Evolutionary conservation across 345 rosid genomes (phyloP).

Genomic region (Salix arbutifolia): DNA sequence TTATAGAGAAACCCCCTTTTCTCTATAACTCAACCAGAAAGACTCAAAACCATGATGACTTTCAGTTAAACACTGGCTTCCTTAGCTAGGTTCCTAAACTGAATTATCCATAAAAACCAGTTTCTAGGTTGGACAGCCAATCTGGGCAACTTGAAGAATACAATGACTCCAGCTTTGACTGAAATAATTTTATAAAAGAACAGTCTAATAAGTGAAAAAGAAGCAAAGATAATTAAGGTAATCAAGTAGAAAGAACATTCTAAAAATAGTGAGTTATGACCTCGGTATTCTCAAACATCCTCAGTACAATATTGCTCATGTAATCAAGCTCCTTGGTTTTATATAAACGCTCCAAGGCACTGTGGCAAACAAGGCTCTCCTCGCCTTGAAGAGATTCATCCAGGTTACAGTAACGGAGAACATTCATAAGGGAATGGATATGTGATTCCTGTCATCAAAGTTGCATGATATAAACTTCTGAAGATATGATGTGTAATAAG

Average conservation of each 20-base stretch:
- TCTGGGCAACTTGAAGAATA: neutral
- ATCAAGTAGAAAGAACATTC: neutral
- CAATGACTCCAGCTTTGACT: neutral
- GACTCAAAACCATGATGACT: neutral
- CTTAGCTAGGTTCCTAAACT: neutral
- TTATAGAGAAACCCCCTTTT: neutral
- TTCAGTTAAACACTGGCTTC: neutral
- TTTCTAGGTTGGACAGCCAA: neutral
- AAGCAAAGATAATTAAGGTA: neutral
- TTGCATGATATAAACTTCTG: neutral
- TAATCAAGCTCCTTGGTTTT: slow-evolving; percentile 96
- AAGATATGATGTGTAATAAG: neutral
- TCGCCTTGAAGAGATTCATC: slow-evolving; percentile 97
- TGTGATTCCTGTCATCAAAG: slow-evolving; percentile 80
- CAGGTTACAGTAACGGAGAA: slow-evolving; percentile 89
- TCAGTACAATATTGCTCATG: slow-evolving; percentile 91
- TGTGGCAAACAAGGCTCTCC: slow-evolving; percentile 72
- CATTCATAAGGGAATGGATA: slow-evolving; percentile 93
- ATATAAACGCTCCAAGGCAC: slow-evolving; percentile 72
- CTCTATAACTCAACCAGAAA: neutral
- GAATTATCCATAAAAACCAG: neutral
- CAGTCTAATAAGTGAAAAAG: neutral
- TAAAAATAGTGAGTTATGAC: slow-evolving; percentile 25
- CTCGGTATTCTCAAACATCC: slow-evolving; percentile 94
- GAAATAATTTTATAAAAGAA: neutral